Percentiles rank a stretch among this genome's conserved stretches.
Evolutionary conservation across 768 basidiomycete species (phyloP).

Genomic region (Phanerodontia chrysosporium): DNA sequence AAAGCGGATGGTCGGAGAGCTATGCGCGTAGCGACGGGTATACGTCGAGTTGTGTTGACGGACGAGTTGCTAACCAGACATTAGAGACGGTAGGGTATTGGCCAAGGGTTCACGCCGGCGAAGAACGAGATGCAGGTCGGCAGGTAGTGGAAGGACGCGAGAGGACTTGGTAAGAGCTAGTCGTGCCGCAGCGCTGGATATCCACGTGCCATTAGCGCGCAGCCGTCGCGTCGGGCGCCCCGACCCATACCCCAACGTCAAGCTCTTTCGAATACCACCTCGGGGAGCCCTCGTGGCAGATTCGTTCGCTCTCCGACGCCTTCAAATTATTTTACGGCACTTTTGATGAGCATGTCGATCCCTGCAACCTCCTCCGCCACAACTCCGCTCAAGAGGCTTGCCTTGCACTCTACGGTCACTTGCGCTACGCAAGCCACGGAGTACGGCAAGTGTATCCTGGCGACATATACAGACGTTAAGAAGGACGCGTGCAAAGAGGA

Average conservation of each 20-base stretch:
- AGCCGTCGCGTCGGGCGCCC: no score
- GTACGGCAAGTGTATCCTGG: slow-evolving; percentile 88
- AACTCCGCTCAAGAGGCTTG: slow-evolving; percentile 58
- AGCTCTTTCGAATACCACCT: no score
- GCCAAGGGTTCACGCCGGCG: not conserved
- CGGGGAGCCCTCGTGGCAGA: no score
- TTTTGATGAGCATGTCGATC: slow-evolving; percentile 3
- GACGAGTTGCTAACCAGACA: not conserved
- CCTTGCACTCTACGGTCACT: slow-evolving; percentile 67
- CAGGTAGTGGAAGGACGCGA: not conserved
- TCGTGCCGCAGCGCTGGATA: not conserved
- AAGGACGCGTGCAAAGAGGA: slow-evolving; percentile 83
- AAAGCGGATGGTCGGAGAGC: not conserved
- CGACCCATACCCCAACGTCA: no score
- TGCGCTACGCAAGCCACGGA: slow-evolving; percentile 66
- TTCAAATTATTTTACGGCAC: no score
- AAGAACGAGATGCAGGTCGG: not conserved
- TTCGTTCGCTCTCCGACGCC: no score
- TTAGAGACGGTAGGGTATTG: not conserved
- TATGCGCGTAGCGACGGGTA: not conserved
- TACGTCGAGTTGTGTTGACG: not conserved
- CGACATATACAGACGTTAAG: slow-evolving; percentile 77
- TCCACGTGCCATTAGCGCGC: not conserved
- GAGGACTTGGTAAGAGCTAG: not conserved
- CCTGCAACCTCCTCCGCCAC: slow-evolving; percentile 22